Conservation (phyloP, 2,329 filamentous ascomycete species). For the Colletotrichum liriopes region DNA sequence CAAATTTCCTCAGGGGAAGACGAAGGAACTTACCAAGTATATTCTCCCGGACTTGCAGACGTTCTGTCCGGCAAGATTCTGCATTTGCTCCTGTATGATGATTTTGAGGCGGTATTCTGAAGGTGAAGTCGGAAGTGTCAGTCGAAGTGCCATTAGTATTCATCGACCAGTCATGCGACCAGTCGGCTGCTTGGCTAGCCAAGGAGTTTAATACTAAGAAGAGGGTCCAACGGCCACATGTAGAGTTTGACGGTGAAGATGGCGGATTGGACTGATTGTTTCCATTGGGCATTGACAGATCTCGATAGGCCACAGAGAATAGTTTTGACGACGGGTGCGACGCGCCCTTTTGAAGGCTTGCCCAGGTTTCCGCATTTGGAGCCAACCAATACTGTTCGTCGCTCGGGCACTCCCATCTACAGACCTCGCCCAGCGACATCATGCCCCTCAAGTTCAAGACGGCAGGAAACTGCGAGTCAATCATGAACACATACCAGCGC, state of each 20-base stretch:
- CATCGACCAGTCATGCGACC: conserved; percentile 23
- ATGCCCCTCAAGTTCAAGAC: conserved; percentile 26
- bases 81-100: too few relatives aligned
- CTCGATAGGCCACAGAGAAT: background rate
- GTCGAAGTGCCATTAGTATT: background rate
- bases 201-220: conserved; percentile 14
- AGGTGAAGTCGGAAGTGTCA: background rate
- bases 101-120: background rate
- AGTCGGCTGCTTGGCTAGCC: conserved; percentile 21
- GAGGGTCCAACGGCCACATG: conserved; percentile 1
- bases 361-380: background rate
- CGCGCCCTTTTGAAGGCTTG: background rate
- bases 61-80: background rate
- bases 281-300: background rate
- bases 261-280: background rate
- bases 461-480: conserved; percentile 26
- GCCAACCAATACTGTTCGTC: conserved; percentile 9
- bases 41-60: background rate
- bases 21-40: background rate
- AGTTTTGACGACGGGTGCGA: too few relatives aligned
- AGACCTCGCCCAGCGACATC: conserved; percentile 18
- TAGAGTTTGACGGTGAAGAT: background rate
- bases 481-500: conserved; percentile 32
- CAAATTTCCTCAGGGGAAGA: background rate
- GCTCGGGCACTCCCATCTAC: conserved; percentile 24